These are phyloP conservation scores for Nakaseomyces uthaithaninus DNA, from an alignment of 1,139 yeast genomes.

Conservation along the genomic window DNA sequence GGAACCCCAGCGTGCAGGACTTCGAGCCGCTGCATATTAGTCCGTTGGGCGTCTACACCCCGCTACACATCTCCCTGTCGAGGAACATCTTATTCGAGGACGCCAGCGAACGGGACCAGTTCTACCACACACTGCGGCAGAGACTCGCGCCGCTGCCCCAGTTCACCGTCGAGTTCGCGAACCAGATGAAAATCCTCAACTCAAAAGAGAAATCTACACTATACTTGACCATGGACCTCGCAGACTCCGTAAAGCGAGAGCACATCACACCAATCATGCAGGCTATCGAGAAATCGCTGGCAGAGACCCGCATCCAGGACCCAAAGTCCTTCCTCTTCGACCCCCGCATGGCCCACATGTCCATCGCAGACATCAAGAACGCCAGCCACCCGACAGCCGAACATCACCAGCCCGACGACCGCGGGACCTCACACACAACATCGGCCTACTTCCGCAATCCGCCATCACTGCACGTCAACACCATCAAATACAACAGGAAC, in stretches of 20 bases:
- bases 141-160: background rate
- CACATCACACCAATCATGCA: background rate
- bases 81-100: slow-evolving; percentile 12
- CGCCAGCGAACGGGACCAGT: slow-evolving; percentile 12
- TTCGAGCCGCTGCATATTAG: slow-evolving; percentile 20
- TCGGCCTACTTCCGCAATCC: background rate
- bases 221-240: slow-evolving; percentile 5
- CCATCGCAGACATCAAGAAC: slow-evolving; percentile 11
- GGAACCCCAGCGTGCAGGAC: background rate
- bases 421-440: background rate
- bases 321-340: slow-evolving; percentile 8
- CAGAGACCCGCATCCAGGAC: slow-evolving; percentile 6
- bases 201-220: background rate
- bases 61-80: slow-evolving; percentile 22
- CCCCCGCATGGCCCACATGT: slow-evolving; percentile 13
- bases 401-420: background rate
- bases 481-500: slow-evolving; percentile 12
- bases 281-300: slow-evolving; percentile 4
- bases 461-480: slow-evolving; percentile 7
- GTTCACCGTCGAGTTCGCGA: background rate
- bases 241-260: background rate
- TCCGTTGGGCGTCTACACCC: slow-evolving; percentile 18
- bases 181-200: background rate
- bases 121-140: slow-evolving; percentile 10
- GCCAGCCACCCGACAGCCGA: slow-evolving; percentile 1